Evolutionary conservation across 306 rosid genomes (phyloP).

Genomic region (Trifolium fragiferum): DNA sequence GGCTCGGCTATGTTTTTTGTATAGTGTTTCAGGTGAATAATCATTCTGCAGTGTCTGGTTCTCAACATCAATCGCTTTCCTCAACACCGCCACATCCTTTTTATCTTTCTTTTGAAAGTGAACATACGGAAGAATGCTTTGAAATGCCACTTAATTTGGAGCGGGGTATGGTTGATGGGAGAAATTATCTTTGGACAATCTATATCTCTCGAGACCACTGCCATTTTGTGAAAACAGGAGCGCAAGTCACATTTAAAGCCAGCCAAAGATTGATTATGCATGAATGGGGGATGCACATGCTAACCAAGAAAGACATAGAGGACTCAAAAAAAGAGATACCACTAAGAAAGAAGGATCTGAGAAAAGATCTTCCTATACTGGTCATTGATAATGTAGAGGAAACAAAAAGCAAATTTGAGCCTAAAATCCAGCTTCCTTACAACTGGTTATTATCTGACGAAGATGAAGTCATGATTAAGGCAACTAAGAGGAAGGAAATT

Average conservation of each 20-base stretch:
- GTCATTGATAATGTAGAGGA: neutral
- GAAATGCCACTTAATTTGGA: neutral
- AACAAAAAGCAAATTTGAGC: neutral
- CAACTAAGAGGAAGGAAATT: neutral
- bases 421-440: neutral
- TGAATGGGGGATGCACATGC: neutral
- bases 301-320: neutral
- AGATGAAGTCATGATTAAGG: neutral
- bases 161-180: neutral
- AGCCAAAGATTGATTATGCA: neutral
- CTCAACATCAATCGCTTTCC: neutral
- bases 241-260: conserved; percentile 19
- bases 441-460: neutral
- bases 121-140: neutral
- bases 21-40: neutral
- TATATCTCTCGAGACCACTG: conserved; percentile 8
- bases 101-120: conserved; percentile 30
- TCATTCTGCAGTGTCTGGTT: neutral
- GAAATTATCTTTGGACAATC: neutral
- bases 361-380: too few relatives aligned
- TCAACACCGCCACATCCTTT: neutral
- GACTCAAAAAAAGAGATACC: neutral
- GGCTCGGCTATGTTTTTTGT: conserved; percentile 2
- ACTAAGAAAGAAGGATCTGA: too few relatives aligned
- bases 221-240: conserved; percentile 27